Evolutionary conservation across 208 protist genomes (phyloP).

Genomic region (Trypanosoma conorhini): DNA sequence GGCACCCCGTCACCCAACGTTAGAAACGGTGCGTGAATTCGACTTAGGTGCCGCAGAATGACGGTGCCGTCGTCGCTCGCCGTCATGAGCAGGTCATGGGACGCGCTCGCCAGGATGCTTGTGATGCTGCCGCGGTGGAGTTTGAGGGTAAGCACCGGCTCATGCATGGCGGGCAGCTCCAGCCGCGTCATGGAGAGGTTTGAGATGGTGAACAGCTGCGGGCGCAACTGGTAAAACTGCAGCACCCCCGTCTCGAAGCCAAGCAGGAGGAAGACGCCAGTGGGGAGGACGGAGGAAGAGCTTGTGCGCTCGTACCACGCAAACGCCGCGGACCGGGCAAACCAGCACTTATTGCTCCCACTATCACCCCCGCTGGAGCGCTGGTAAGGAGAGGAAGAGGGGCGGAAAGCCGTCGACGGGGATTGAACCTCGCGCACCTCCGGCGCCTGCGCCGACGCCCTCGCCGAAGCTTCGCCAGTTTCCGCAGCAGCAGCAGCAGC

Average conservation of each 20-base stretch:
- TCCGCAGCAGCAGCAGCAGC: background rate
- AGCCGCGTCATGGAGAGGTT: slow-evolving; percentile 55
- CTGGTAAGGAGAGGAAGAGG: background rate
- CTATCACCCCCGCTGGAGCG: background rate
- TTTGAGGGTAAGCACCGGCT: slow-evolving; percentile 41
- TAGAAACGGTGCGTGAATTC: slow-evolving; percentile 58
- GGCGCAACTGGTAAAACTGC: slow-evolving; percentile 65
- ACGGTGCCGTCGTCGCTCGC: slow-evolving; percentile 75
- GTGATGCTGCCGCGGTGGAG: slow-evolving; percentile 60
- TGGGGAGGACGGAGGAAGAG: slow-evolving; percentile 22
- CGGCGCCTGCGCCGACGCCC: background rate
- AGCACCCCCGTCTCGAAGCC: slow-evolving; percentile 79
- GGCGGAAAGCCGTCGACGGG: background rate
- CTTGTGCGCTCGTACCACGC: slow-evolving; percentile 26
- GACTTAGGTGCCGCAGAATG: slow-evolving; percentile 53
- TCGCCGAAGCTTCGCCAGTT: background rate
- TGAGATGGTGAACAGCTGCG: slow-evolving; percentile 61
- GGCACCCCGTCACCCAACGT: slow-evolving; percentile 46
- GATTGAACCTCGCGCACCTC: background rate
- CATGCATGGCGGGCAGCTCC: slow-evolving; percentile 52
- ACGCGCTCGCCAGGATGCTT: slow-evolving; percentile 47
- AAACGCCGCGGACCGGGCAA: slow-evolving; percentile 63
- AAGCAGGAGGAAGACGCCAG: slow-evolving; percentile 52
- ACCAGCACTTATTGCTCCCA: slow-evolving; percentile 40
- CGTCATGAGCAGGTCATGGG: slow-evolving; percentile 60